Evolutionary conservation across 495 filamentous ascomycete species (phyloP), one percentile per base, ranked within the genome.

Genomic region (Penicillium ochrochloron): DNA sequence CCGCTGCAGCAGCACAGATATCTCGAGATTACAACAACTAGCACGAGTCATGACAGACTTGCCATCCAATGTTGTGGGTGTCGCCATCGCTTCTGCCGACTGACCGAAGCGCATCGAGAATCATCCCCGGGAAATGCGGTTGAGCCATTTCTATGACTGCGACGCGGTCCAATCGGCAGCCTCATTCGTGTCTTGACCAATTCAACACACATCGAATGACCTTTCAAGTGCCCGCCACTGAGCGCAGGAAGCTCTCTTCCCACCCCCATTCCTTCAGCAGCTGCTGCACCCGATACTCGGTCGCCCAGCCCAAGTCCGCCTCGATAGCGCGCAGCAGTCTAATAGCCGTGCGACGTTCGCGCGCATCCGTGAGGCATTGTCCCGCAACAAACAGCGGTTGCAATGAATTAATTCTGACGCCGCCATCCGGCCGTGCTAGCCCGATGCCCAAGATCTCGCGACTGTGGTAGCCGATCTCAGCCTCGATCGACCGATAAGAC

Each of bases 331-430:
- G 73, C 51, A 90, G 67, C 42, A 88, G 72, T 17, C 79, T 76
- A 56, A 88, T 60, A 19, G 87, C 77, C 15, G 81, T 73, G 37
- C 79, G 74, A 2, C 85, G 78, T 66, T 86, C 86, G 6, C 74
- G 74, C 25, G 74, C 61, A 42, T 85, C 83, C 2, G 68, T 79
- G 29, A 89, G 69, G 68, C 84, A 88, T 64, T 88, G 85, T 0
- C 86, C 86, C 11, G 84, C 85, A 48, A 88, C 84, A 66, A 85
- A 90, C 1, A 90, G 71, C 15, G 86, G 85, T 63, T 90, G 86
- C 17, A 88, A 77, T 19, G 82, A 81, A 69, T 89, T 83, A 64
- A 89, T 85, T 11, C 86, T 74, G 0, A 85, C 84, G 21, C 79
- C 80, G 10, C 82, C 83, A 46, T 85, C 83, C 25, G 83, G 82